phyloP scores from a whole-genome alignment of 257 asterid species.

The Schizonepeta tenuifolia region DNA sequence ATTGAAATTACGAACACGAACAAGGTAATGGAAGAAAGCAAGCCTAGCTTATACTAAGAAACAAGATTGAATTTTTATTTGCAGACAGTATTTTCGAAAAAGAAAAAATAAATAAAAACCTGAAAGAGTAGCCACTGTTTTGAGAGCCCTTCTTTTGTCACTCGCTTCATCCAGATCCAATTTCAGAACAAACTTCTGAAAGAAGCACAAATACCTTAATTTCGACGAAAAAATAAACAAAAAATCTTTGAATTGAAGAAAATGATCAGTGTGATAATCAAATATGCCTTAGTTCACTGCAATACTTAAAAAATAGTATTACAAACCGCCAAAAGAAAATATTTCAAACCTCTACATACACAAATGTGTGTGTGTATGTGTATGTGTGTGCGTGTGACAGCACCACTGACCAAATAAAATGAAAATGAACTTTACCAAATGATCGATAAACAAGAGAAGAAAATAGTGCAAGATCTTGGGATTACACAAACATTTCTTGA shows the following conservation, averaged over 20 bases:
- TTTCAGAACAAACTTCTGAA: slow-evolving; percentile 58
- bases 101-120: slow-evolving; percentile 32
- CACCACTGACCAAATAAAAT: not conserved
- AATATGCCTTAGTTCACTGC: not conserved
- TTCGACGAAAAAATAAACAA: not conserved
- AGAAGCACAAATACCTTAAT: not conserved
- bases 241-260: not conserved
- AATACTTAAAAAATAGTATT: too few relatives aligned
- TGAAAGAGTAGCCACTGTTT: slow-evolving; percentile 58
- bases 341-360: too few relatives aligned
- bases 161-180: slow-evolving; percentile 57
- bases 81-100: not conserved
- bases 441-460: not conserved
- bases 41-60: not conserved
- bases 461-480: slow-evolving; percentile 24
- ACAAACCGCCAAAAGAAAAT: too few relatives aligned
- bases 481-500: slow-evolving; percentile 20
- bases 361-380: too few relatives aligned
- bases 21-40: not conserved
- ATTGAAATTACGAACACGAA: too few relatives aligned
- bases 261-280: not conserved
- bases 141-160: slow-evolving; percentile 66
- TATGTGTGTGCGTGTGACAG: too few relatives aligned
- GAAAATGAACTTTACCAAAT: not conserved
- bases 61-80: not conserved